Evolutionary conservation across 2,329 filamentous ascomycete species (phyloP), one percentile per base, ranked within the genome.

Genomic region (Rutstroemia sp.): DNA sequence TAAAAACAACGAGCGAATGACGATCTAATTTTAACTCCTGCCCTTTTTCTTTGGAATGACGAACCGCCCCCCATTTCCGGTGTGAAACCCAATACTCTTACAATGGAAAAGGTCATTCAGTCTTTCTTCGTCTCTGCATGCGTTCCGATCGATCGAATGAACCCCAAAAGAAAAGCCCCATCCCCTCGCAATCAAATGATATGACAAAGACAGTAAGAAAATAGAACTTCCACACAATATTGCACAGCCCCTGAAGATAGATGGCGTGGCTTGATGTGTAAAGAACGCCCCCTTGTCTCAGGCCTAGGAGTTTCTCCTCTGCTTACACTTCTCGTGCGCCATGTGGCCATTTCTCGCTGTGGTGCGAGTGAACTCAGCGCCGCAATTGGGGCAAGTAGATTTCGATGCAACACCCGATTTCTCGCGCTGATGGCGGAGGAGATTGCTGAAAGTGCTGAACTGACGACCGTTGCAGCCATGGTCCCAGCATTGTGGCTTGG

Each of bases 401-500:
- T 96, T 96, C 30, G 88, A 79, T 10, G 92, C 89, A 52, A 92
- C 91, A 25, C 92, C 92, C 0, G 89, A 95, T 71, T 96, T 96
- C 72, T 97, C 92, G 45, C 92, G 83, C 72, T 96, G 92, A 70
- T 97, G 92, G 60, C 92, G 81, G 39, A 96, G 77, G 3, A 96
- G 80, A 69, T 96, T 96, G 80, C 91, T 96, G 70, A 96, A 96
- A 3, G 92, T 96, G 17, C 90, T 95, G 69, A 97, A 97, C 67
- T 95, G 89, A 30, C 92, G 85, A 19, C 92, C 92, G 67, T 96
- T 96, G 76, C 92, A 97, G 10, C 92, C 92, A 68, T 97, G 92
- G 59, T 96, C 92, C 89, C 89, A 97, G 72, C 92, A 96, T 70
- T 95, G 90, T 47, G 92, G 91, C 73, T 95, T 95, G n/a, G 90